Conservation (phyloP, 1,139 yeast genomes). For the Yamadazyma triangularis region DNA sequence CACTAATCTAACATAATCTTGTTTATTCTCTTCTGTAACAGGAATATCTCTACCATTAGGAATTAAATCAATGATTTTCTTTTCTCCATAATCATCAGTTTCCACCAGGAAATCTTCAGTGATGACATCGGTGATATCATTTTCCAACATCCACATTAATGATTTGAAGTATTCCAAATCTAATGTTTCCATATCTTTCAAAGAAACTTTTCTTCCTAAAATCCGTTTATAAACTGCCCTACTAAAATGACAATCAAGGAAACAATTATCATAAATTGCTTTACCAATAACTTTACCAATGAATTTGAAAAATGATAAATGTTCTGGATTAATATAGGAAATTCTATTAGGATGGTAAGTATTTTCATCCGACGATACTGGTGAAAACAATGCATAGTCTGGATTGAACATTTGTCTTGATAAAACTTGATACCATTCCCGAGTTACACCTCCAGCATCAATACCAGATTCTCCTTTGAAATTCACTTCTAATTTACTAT, state of each 20-base stretch:
- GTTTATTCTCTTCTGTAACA: constrained; percentile 88
- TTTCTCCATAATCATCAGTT: constrained; percentile 92
- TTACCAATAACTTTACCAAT: constrained; percentile 94
- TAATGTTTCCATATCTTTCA: constrained; percentile 92
- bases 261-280: constrained; percentile 84
- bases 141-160: constrained; percentile 92
- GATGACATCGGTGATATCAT: constrained; percentile 92
- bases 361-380: constrained; percentile 88
- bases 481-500: constrained; percentile 68
- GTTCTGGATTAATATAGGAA: constrained; percentile 91
- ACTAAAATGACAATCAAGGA: constrained; percentile 91
- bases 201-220: constrained; percentile 73
- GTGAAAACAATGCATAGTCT: constrained; percentile 87
- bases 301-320: constrained; percentile 86
- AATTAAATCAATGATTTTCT: constrained; percentile 69
- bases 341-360: constrained; percentile 96
- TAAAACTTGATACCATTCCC: constrained; percentile 96
- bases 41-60: constrained; percentile 80
- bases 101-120: constrained; percentile 96
- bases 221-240: constrained; percentile 91
- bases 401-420: constrained; percentile 97
- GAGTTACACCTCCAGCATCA: constrained; percentile 97
- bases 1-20: constrained; percentile 79
- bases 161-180: constrained; percentile 93
- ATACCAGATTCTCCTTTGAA: constrained; percentile 95